Conservation (phyloP, 2,329 filamentous ascomycete genomes). For the Fusarium brachygibbosum region DNA sequence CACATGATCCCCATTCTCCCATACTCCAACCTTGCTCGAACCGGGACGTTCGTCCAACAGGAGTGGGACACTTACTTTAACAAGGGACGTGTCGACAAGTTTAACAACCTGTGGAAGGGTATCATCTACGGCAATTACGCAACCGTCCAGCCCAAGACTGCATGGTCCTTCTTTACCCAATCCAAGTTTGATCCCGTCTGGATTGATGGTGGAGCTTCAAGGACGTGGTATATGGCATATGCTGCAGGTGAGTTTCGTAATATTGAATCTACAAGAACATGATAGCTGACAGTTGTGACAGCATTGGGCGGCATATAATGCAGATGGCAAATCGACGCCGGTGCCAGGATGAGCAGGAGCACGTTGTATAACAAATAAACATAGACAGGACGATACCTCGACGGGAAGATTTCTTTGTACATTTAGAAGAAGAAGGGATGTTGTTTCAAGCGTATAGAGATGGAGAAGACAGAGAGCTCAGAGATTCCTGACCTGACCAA, state of each 20-base stretch:
- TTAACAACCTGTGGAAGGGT: conserved; percentile 85
- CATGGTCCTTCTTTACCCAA: conserved; percentile 81
- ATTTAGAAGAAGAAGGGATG: conserved; percentile 20
- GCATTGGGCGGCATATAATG: conserved; percentile 42
- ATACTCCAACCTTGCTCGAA: conserved; percentile 75
- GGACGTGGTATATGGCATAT: conserved; percentile 88
- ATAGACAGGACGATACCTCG: conserved; percentile 40
- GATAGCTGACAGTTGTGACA: conserved; percentile 36
- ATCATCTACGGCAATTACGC: conserved; percentile 87
- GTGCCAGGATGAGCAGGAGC: conserved; percentile 13
- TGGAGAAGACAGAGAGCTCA: conserved; percentile 6
- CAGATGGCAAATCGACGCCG: background rate
- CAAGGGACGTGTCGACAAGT: conserved; percentile 72
- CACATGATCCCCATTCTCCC: conserved; percentile 86
- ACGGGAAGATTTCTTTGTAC: conserved; percentile 41
- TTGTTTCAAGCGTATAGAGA: conserved; percentile 14
- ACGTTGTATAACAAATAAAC: conserved; percentile 34
- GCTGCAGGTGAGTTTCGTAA: conserved; percentile 73
- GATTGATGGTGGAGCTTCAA: conserved; percentile 85
- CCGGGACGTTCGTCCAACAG: conserved; percentile 77
- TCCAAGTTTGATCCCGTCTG: conserved; percentile 74
- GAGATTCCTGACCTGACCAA: conserved; percentile 33
- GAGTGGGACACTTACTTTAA: conserved; percentile 88
- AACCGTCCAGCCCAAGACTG: conserved; percentile 76
- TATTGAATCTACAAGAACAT: background rate